Percentiles rank a stretch among this genome's conserved stretches.
Evolutionary conservation across 2,329 filamentous ascomycete species (phyloP).

Genomic region (Leptographium galeiforme): DNA sequence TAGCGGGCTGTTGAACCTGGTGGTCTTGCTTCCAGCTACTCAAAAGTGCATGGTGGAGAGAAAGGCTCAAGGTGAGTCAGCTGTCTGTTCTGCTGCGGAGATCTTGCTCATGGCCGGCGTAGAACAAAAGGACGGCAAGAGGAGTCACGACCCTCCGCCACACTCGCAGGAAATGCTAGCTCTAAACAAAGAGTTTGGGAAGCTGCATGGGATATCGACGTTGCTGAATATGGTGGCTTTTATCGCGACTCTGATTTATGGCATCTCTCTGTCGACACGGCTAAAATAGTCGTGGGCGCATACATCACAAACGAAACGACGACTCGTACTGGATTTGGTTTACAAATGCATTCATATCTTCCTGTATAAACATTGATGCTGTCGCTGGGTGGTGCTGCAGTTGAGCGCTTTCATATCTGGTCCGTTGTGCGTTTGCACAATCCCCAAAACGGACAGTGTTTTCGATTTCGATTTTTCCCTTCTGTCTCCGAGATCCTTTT

Average conservation of each 20-base stretch:
- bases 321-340: not conserved
- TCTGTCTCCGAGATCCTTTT: too few species aligned
- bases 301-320: not conserved
- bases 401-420: too few species aligned
- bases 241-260: slow-evolving; percentile 61
- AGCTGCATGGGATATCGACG: slow-evolving; percentile 69
- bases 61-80: slow-evolving; percentile 58
- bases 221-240: slow-evolving; percentile 64
- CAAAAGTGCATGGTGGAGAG: slow-evolving; percentile 61
- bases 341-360: too few species aligned
- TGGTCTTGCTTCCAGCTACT: slow-evolving; percentile 62
- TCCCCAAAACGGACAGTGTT: too few species aligned
- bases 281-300: slow-evolving; percentile 26
- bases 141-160: slow-evolving; percentile 63
- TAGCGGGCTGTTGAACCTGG: slow-evolving; percentile 58
- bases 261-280: slow-evolving; percentile 55
- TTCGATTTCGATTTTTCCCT: too few species aligned
- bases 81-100: not conserved
- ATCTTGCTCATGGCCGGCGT: not conserved
- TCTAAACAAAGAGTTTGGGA: slow-evolving; percentile 66
- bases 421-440: too few species aligned
- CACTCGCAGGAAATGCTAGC: slow-evolving; percentile 75
- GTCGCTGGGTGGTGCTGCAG: too few species aligned
- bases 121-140: slow-evolving; percentile 84
- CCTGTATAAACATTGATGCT: too few species aligned